Evolutionary conservation across 2,329 filamentous ascomycete species (phyloP), one percentile per base, ranked within the genome.

Genomic region (Sporothrix curviconia): DNA sequence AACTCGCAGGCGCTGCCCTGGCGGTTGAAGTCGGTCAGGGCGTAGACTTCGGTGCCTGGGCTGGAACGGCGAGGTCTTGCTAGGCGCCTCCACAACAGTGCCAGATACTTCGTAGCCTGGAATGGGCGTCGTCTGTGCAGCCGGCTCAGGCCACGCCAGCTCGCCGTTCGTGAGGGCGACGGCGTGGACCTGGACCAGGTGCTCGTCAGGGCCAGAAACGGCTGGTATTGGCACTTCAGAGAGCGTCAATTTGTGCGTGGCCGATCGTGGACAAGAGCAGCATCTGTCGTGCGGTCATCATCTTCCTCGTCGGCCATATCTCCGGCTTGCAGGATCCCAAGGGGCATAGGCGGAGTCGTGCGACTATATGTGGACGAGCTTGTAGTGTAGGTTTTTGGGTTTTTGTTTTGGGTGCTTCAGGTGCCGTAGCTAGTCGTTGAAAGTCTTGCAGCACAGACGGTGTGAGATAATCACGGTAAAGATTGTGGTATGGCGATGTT

Each of bases 41-140:
- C 66, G 60, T 67, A 71, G 30, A 71, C 64, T 40, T 66, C 63
- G 8, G 64, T 61, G 28, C 68, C 68, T 3, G n/a, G 63, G 59
- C 24, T 59, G 61, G 50, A 69, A 67, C 8, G 62, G 63, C 3
- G 67, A 69, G 28, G 25, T 30, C 19, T 56, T 42, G 1, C 46
- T n/a, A 1, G 66, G 62, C 3, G 68, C 61, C 15, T 60, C 55
- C 7, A 66, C 58, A 1, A 71, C 66, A 3, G 63, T 64, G 9
- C 69, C 69, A 1, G 66, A 58, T 43, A 70, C 60, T 58, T 70
- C 69, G 60, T 68, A 67, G 28, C 69, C 66, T 1, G 66, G 65
- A 11, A 66, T 60, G 19, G 61, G 56, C 24, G 50, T 44, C 4
- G 15, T 44, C 15, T 22, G 52, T 5, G 49, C 28, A 24, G 54